Conservation (phyloP, 1,284 basidiomycete species). For the Ustilago tritici region DNA sequence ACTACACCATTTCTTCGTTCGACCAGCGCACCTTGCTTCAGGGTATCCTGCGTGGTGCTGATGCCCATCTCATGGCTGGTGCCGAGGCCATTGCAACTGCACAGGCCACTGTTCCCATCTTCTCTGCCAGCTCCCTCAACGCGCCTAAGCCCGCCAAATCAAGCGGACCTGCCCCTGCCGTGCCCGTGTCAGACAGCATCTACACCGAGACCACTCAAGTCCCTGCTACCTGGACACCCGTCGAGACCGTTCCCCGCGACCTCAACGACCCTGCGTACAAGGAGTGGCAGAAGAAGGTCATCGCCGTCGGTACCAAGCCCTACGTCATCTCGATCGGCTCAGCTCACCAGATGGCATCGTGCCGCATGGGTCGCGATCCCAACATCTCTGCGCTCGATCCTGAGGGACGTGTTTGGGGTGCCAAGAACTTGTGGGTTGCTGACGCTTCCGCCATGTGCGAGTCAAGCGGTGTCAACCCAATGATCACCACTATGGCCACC, state of each 20-base stretch:
- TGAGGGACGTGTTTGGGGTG: slow-evolving; percentile 71
- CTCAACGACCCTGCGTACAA: slow-evolving; percentile 59
- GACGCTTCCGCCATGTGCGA: slow-evolving; percentile 71
- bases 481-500: slow-evolving; percentile 70
- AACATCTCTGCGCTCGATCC: slow-evolving; percentile 69
- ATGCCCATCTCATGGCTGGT: slow-evolving; percentile 71
- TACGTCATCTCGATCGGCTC: slow-evolving; percentile 56
- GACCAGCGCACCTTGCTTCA: slow-evolving; percentile 69
- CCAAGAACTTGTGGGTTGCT: slow-evolving; percentile 71
- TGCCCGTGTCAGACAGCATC: slow-evolving; percentile 27
- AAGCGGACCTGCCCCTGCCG: slow-evolving; percentile 13
- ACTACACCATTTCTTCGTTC: slow-evolving; percentile 70
- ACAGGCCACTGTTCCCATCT: slow-evolving; percentile 64
- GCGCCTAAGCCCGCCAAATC: slow-evolving; percentile 14
- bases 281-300: slow-evolving; percentile 65
- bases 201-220: slow-evolving; percentile 60
- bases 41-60: slow-evolving; percentile 70
- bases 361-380: slow-evolving; percentile 70
- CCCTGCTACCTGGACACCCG: slow-evolving; percentile 56
- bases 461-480: slow-evolving; percentile 72
- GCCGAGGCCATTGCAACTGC: slow-evolving; percentile 70
- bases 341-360: slow-evolving; percentile 71
- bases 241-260: slow-evolving; percentile 56
- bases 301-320: slow-evolving; percentile 50
- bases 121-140: slow-evolving; percentile 20